phyloP scores from a whole-genome alignment of 257 asterid genomes.

The Rubia yunnanensis region DNA sequence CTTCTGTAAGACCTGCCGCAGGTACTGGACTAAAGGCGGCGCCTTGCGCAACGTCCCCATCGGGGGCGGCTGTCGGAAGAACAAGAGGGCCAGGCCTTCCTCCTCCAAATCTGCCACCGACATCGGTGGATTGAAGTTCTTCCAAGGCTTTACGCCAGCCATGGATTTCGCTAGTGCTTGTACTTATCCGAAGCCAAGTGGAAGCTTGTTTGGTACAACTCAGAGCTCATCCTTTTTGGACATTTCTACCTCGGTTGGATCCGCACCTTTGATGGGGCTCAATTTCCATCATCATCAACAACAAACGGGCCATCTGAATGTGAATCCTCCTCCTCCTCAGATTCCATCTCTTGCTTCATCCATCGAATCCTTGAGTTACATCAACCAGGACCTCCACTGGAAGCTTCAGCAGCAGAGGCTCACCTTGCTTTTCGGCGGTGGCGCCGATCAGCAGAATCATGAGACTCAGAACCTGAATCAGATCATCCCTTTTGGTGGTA shows the following conservation, averaged over 20 bases:
- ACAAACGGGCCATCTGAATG: conserved; percentile 41
- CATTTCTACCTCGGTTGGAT: conserved; percentile 35
- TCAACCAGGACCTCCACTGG: conserved; percentile 88
- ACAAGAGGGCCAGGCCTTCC: conserved; percentile 56
- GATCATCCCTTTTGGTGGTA: no score
- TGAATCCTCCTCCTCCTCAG: conserved; percentile 11
- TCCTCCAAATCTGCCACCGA: conserved; percentile 14
- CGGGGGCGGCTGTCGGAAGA: conserved; percentile 90
- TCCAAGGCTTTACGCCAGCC: conserved; percentile 63
- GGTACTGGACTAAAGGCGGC: conserved; percentile 96
- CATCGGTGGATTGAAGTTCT: conserved; percentile 54
- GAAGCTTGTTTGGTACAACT: conserved; percentile 9
- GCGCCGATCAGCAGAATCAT: background rate
- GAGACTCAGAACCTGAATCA: conserved; percentile 4
- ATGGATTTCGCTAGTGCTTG: no score
- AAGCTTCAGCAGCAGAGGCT: conserved; percentile 78
- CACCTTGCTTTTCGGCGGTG: conserved; percentile 42
- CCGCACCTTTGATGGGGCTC: conserved; percentile 35
- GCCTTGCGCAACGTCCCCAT: conserved; percentile 84
- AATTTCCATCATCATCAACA: conserved; percentile 12
- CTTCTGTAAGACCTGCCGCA: conserved; percentile 85
- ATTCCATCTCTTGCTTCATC: conserved; percentile 45
- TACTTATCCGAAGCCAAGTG: conserved; percentile 18
- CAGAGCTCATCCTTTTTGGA: conserved; percentile 38
- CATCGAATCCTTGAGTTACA: conserved; percentile 67